Evolutionary conservation across 1,139 yeast species (phyloP), one percentile per base, ranked within the genome.

Genomic region (Diutina sp.): DNA sequence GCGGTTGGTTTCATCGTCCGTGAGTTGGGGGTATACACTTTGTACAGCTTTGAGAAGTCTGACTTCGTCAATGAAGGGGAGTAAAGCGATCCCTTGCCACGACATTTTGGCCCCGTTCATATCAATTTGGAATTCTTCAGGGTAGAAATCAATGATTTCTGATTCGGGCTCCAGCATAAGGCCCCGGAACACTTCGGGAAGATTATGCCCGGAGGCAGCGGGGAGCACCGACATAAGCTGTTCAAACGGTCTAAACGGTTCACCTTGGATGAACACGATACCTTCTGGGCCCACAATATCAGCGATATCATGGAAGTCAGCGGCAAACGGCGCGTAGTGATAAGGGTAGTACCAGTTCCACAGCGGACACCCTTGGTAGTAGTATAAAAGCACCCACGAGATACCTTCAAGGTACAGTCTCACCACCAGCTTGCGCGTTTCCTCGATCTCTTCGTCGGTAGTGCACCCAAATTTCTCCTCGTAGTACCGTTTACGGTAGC

Each of bases 191-290:
- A 82, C 82, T 7, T 77, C 69, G 2, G 99, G 99, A 69, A 95
- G 84, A 61, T 93, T 79, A 56, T 79, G 77, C 59, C 82, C 83
- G 6, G 98, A 90, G 73, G 97, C 83, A 29, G 93, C 96, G 0
- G 99, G 99, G 61, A 95, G 76, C 32, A 95, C 99, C 14, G 97
- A 96, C 99, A 95, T 93, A 64, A 95, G 79, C 72, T 95, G 99
- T 68, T 93, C 95, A 70, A 90, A 93, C 9, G 99, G 99, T 59
- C 77, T 82, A 72, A 93, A 90, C 0, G 99, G 99, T 12, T 70
- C 67, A 5, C 96, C 91, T 62, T 78, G 70, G 21, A 85, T 83
- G 65, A 91, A 91, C 41, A 74, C 69, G 58, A 89, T 77, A n/a
- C 67, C 67, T 11, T 50, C 53, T 7, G 55, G 52, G 46, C 69